Conservation (phyloP, 495 filamentous ascomycete genomes). For the Aspergillus mulundensis region DNA sequence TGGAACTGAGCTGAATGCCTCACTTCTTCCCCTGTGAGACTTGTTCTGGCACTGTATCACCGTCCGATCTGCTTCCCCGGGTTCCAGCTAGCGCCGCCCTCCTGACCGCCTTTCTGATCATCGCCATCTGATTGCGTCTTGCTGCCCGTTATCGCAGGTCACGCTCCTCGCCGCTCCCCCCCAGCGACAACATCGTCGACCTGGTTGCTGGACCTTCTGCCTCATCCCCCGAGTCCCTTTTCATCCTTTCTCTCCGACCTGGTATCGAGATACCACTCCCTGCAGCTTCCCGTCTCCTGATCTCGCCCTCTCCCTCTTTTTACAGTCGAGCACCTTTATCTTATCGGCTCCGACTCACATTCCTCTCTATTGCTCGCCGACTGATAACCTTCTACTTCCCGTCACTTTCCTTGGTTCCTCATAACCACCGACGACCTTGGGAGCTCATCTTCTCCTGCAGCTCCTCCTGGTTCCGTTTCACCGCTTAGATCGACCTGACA, state of each 20-base stretch:
- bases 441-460: conserved; percentile 11
- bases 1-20: too few species aligned
- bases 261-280: neutral
- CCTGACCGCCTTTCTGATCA: conserved; percentile 34
- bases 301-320: conserved; percentile 1
- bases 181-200: conserved; percentile 19
- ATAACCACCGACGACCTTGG: neutral
- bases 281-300: conserved; percentile 11
- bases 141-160: conserved; percentile 39
- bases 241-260: conserved; percentile 11
- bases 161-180: conserved; percentile 21
- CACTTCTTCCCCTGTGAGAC: neutral
- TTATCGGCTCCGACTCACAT: conserved; percentile 7
- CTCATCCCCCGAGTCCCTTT: conserved; percentile 19
- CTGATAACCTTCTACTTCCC: conserved; percentile 5
- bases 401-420: conserved; percentile 6
- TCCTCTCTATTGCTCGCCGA: conserved; percentile 1
- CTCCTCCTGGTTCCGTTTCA: conserved; percentile 20
- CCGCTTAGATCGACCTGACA: conserved; percentile 23
- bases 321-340: conserved; percentile 17
- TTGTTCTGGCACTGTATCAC: neutral
- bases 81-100: conserved; percentile 25
- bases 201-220: conserved; percentile 27
- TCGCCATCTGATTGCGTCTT: conserved; percentile 13
- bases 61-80: neutral